Percentiles rank a stretch among this genome's conserved stretches.
Evolutionary conservation across 139 green algal species (phyloP).

Genomic region (Raphidocelis subcapitata): DNA sequence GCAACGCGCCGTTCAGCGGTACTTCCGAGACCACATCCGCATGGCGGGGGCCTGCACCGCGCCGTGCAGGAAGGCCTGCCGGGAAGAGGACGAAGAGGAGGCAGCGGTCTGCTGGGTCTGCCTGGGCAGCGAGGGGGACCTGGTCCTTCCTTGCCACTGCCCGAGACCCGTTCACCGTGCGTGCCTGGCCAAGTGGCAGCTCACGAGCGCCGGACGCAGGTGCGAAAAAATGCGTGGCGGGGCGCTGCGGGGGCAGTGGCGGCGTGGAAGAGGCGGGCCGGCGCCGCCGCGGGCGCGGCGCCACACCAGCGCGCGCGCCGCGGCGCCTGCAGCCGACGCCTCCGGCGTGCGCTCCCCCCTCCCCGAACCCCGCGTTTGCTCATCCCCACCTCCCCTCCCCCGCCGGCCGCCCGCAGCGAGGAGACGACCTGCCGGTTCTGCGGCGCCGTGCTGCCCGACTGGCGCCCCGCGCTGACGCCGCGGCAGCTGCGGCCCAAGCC

Average conservation of each 20-base stretch:
- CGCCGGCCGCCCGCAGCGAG: constrained; percentile 8
- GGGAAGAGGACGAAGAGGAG: constrained; percentile 7
- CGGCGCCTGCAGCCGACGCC: neutral
- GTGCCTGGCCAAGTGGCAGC: constrained; percentile 43
- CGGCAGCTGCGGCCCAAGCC: constrained; percentile 16
- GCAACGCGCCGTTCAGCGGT: too few relatives aligned
- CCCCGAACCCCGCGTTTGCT: neutral
- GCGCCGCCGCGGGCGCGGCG: neutral
- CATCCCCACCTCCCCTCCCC: too few relatives aligned
- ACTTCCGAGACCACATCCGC: too few relatives aligned
- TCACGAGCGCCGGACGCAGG: constrained; percentile 23
- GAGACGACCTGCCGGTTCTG: constrained; percentile 31
- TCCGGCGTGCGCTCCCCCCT: neutral
- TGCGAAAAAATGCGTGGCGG: constrained; percentile 1
- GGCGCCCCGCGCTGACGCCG: constrained; percentile 27
- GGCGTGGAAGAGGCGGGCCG: neutral
- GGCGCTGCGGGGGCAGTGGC: neutral
- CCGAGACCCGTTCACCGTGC: constrained; percentile 26
- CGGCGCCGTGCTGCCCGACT: constrained; percentile 27
- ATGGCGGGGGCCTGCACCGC: too few relatives aligned
- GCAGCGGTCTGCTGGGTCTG: constrained; percentile 39
- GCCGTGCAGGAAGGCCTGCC: too few relatives aligned
- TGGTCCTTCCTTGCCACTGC: constrained; percentile 34
- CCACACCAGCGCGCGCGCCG: neutral
- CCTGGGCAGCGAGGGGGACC: constrained; percentile 21